Evolutionary conservation across 805 yeast species (phyloP), one percentile per base, ranked within the genome.

Genomic region (Starmerella lactis-condensi): DNA sequence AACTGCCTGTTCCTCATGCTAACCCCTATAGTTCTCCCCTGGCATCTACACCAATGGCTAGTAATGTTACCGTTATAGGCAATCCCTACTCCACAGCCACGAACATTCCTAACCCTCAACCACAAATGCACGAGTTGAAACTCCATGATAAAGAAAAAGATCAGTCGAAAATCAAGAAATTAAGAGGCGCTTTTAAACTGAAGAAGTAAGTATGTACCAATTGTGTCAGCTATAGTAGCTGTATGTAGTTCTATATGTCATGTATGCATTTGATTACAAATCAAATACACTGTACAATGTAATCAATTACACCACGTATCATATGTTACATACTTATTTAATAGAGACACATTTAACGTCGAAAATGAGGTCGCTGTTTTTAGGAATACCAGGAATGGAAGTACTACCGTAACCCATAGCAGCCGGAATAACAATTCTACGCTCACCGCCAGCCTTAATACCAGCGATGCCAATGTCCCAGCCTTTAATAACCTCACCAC

Each of bases 381-480:
- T 78, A 51, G 99, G 99, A 47, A 89, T 79, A 40, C 96, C 98
- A 46, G 98, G 98, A 42, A 89, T 67, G 42, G 77, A 70, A 62
- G 77, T 75, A 50, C 75, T 75, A 44, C 99, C 99, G 61, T 89
- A 89, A 35, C 94, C 99, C 72, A 78, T 77, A 50, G 83, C 70
- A 33, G 98, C 75, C 47, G 99, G 98, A 45, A 89, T 81, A 39
- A 81, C 69, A 45, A 89, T 81, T 64, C 96, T 74, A 69, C 98
- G 83, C 68, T 89, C 98, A 53, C 96, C 96, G 51, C 94, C 94
- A 53, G 79, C 92, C 35, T 92, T 72, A 95, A 89, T 83, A 55
- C 96, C 96, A 37, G 85, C 82, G 48, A 89, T 89, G 67, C 99
- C 99, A 51, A 85, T 68, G 55, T 89, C 99, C 79, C 93, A 89